Evolutionary conservation across 2,329 filamentous ascomycete genomes (phyloP).

Genomic region (Chaetothyriales sp.): DNA sequence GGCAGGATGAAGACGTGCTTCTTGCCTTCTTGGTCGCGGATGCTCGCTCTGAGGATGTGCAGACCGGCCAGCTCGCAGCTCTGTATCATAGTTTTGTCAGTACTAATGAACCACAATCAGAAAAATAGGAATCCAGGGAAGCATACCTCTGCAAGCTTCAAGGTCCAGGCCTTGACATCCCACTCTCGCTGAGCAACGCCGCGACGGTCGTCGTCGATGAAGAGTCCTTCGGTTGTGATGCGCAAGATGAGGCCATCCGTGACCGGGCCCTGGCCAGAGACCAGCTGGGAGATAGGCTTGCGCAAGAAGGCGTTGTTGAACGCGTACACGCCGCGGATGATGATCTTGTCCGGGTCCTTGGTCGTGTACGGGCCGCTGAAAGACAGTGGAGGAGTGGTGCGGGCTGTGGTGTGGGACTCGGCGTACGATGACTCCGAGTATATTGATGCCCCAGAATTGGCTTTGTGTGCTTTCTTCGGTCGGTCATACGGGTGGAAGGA

Average conservation of each 20-base stretch:
- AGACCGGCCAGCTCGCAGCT: constrained; percentile 32
- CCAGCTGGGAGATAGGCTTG: constrained; percentile 78
- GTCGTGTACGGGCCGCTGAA: constrained; percentile 67
- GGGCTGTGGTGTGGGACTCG: constrained; percentile 65
- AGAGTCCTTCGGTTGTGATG: constrained; percentile 85
- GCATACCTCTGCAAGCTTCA: constrained; percentile 84
- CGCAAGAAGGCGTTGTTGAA: constrained; percentile 82
- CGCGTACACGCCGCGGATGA: constrained; percentile 81
- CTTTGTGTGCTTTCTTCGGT: constrained; percentile 42
- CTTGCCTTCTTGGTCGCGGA: constrained; percentile 46
- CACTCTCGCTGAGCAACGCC: constrained; percentile 89
- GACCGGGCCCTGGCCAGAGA: constrained; percentile 68
- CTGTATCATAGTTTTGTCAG: constrained; percentile 10
- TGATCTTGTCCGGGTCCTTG: constrained; percentile 86
- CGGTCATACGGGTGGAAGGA: constrained; percentile 68
- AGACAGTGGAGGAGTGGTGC: constrained; percentile 69
- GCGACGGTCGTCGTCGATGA: constrained; percentile 91
- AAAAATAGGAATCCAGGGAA: no score
- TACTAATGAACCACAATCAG: constrained; percentile 27
- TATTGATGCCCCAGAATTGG: constrained; percentile 51
- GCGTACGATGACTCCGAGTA: constrained; percentile 80
- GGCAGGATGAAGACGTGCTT: constrained; percentile 47
- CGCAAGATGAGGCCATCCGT: constrained; percentile 85
- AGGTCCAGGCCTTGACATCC: constrained; percentile 96
- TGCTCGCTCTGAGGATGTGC: constrained; percentile 42